These are phyloP conservation scores for Solanum sitiens DNA, from an alignment of 257 asterid species.

Conservation along the genomic window DNA sequence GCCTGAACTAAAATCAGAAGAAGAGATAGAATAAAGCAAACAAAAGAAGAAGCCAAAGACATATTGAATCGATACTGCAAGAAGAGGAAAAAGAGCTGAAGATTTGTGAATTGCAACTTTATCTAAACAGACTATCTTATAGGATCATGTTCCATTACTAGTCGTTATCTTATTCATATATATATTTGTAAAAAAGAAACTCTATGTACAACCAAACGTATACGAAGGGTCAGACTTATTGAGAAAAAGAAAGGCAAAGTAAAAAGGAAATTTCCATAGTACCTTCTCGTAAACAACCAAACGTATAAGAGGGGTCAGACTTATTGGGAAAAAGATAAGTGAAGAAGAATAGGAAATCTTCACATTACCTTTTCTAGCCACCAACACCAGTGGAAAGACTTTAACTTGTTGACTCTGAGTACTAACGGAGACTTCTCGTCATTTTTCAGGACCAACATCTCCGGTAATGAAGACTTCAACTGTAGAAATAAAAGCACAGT, in stretches of 20 bases:
- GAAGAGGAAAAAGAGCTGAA: neutral
- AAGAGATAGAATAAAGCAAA: neutral
- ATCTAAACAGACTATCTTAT: neutral
- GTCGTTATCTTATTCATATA: neutral
- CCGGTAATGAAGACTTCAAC: neutral
- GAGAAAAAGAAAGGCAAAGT: too few species aligned
- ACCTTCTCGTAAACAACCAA: neutral
- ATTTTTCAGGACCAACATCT: neutral
- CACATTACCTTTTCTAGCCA: neutral
- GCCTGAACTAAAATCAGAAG: neutral
- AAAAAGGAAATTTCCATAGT: too few species aligned
- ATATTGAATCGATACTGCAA: neutral
- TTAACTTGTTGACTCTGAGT: neutral
- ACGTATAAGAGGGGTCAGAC: neutral
- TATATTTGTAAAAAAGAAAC: neutral
- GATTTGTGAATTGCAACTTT: neutral
- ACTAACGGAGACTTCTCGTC: neutral
- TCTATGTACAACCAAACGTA: neutral
- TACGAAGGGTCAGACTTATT: too few species aligned
- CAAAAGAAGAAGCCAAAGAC: neutral
- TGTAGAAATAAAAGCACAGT: neutral
- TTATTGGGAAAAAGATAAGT: neutral
- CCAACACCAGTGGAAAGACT: neutral
- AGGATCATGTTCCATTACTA: neutral
- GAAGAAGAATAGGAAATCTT: neutral